Conservation (phyloP, 345 rosid genomes). For the Syzygium aromaticum region DNA sequence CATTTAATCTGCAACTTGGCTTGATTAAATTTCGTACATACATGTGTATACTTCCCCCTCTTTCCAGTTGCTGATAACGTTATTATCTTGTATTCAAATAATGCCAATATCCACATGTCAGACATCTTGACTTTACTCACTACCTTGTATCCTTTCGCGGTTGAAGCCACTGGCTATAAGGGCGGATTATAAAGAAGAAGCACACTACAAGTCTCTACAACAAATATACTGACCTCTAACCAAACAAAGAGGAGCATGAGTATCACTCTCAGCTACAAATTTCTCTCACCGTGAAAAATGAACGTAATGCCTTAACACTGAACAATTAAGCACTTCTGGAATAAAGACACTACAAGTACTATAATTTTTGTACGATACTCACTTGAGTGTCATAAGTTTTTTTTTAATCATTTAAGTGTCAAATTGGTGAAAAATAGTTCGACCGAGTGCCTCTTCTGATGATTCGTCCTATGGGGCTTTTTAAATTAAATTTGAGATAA, state of each 20-base stretch:
- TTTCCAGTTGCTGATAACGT: neutral
- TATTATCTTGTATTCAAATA: neutral
- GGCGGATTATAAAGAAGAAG: neutral
- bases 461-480: no score
- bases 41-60: neutral
- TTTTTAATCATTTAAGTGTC: no score
- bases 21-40: neutral
- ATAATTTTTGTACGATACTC: no score
- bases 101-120: neutral
- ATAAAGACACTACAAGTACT: no score
- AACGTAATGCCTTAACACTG: neutral
- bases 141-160: neutral
- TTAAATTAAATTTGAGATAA: no score
- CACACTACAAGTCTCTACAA: neutral
- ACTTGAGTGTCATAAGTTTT: no score
- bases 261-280: neutral
- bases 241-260: neutral
- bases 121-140: neutral
- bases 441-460: no score
- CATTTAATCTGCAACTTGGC: neutral
- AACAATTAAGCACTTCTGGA: neutral
- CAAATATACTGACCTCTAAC: neutral
- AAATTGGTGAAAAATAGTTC: no score
- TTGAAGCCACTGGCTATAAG: neutral
- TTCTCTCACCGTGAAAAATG: neutral